phyloP scores from a whole-genome alignment of 75 land plant genomes.

The Gnetum montanum region DNA sequence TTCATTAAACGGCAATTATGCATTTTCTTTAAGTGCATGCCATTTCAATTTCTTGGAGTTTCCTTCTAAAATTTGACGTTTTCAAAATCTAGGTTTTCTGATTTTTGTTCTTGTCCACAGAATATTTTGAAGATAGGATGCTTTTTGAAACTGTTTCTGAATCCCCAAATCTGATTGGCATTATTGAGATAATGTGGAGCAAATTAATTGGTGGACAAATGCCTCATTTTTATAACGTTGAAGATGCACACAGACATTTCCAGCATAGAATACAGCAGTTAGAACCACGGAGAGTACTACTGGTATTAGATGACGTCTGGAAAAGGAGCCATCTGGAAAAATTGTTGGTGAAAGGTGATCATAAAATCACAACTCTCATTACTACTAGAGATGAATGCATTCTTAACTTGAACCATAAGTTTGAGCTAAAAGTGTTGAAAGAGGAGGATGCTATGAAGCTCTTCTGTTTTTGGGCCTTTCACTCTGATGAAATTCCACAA shows the following conservation, averaged over 20 bases:
- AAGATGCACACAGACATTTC: constrained; percentile 3
- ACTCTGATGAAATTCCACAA: constrained; percentile 17
- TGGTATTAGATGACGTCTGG: constrained; percentile 63
- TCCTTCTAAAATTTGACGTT: too few species aligned
- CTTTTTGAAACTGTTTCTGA: constrained; percentile 51
- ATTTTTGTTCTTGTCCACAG: constrained; percentile 14
- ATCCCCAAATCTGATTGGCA: constrained; percentile 20
- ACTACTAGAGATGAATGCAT: constrained; percentile 31
- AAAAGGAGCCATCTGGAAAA: constrained; percentile 25
- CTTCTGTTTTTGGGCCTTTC: constrained; percentile 43
- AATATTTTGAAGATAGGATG: constrained; percentile 25
- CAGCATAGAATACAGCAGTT: neutral
- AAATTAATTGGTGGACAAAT: neutral
- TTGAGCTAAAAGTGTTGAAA: constrained; percentile 32
- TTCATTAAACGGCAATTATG: too few species aligned
- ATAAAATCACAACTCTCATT: constrained; percentile 34
- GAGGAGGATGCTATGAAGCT: constrained; percentile 39
- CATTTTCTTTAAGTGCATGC: too few species aligned
- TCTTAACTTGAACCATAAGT: constrained; percentile 4
- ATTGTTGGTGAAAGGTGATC: constrained; percentile 17
- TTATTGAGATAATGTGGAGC: constrained; percentile 21
- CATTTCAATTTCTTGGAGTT: too few species aligned
- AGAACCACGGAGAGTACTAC: constrained; percentile 4
- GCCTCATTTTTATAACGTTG: neutral
- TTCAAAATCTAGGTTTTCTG: too few species aligned